Conservation (phyloP, 2,329 filamentous ascomycete genomes). For the Colletotrichum chlorophyti region DNA sequence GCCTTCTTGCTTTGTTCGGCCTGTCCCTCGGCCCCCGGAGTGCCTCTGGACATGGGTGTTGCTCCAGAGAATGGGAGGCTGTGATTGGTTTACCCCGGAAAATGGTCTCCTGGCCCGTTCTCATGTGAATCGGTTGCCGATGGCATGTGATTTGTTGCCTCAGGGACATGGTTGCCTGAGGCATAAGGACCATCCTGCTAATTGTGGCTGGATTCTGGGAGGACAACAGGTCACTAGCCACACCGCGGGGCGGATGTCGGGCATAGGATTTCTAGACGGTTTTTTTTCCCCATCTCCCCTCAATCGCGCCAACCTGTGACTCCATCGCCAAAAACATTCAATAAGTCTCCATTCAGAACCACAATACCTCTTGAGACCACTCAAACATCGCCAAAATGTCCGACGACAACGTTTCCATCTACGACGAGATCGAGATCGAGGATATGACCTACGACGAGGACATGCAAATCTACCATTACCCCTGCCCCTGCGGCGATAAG, state of each 20-base stretch:
- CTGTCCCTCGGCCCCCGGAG: constrained; percentile 26
- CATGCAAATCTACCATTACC: constrained; percentile 91
- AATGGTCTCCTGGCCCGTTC: constrained; percentile 15
- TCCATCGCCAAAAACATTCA: constrained; percentile 10
- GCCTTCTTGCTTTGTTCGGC: not conserved
- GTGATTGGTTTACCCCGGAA: constrained; percentile 28
- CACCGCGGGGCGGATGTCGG: constrained; percentile 26
- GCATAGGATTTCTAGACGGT: no score
- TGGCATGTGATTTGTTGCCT: constrained; percentile 24
- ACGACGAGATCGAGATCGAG: constrained; percentile 98
- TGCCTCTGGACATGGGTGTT: constrained; percentile 14
- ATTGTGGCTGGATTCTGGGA: not conserved
- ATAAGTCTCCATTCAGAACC: no score
- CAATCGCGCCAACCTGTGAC: not conserved
- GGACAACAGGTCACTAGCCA: not conserved
- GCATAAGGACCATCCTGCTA: not conserved
- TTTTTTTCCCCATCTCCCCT: not conserved
- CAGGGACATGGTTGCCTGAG: not conserved
- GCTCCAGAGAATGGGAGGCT: not conserved
- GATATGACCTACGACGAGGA: constrained; percentile 91
- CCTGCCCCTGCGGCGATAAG: constrained; percentile 94
- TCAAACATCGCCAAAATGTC: constrained; percentile 55
- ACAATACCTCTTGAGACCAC: no score
- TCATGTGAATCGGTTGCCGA: constrained; percentile 26
- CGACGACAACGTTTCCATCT: constrained; percentile 76